Percentiles rank a stretch among this genome's conserved stretches.
phyloP scores from a whole-genome alignment of 208 protist genomes.

The Acanthamoeba healyi region DNA sequence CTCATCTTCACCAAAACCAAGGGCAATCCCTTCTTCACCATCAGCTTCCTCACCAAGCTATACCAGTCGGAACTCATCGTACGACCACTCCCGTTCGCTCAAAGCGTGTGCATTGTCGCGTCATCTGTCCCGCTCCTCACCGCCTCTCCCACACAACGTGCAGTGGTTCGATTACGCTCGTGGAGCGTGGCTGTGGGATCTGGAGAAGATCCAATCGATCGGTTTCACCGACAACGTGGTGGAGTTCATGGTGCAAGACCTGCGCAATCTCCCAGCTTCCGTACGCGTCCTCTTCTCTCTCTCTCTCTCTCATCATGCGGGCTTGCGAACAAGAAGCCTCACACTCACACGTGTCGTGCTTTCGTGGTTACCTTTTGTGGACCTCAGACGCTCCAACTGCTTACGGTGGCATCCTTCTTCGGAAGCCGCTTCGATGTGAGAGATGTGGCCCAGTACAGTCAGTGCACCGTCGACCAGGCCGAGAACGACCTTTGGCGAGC shows the following conservation, averaged over 20 bases:
- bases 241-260: conserved; percentile 74
- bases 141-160: background rate
- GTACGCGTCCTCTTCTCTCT: background rate
- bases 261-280: background rate
- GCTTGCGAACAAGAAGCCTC: background rate
- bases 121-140: background rate
- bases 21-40: conserved; percentile 72
- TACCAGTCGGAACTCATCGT: conserved; percentile 67
- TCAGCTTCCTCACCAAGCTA: conserved; percentile 74
- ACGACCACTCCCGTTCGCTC: background rate
- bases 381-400: conserved; percentile 11
- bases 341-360: background rate
- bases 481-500: conserved; percentile 34
- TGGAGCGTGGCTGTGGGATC: conserved; percentile 36
- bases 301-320: too few species aligned
- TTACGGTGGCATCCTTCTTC: conserved; percentile 40
- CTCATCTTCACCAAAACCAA: conserved; percentile 63
- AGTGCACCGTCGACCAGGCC: background rate
- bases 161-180: conserved; percentile 49
- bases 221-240: conserved; percentile 71
- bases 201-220: conserved; percentile 45
- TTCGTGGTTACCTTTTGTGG: background rate
- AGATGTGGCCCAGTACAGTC: background rate
- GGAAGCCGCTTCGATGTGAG: conserved; percentile 46
- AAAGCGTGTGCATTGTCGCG: background rate